These are phyloP conservation scores for Quaeritorhiza haematococci DNA, from an alignment of 371 early-diverging fungal species.

Conservation along the genomic window DNA sequence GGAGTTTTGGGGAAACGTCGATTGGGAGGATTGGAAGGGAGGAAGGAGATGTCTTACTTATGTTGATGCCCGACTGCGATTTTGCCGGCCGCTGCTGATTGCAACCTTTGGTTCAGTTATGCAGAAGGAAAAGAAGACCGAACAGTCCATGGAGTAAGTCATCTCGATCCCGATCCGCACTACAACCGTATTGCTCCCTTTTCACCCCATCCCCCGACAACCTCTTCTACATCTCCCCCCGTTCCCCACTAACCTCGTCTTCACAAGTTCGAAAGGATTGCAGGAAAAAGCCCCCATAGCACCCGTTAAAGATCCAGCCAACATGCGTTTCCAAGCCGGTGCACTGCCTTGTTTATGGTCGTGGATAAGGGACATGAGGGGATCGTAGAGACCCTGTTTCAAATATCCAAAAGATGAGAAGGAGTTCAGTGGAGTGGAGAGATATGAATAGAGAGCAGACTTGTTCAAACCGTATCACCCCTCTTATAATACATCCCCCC, in stretches of 20 bases:
- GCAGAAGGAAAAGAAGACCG: not conserved
- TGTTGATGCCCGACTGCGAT: conserved; percentile 60
- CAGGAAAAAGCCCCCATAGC: conserved; percentile 66
- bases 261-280: conserved; percentile 69
- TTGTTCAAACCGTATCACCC: not conserved
- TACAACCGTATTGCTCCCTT: too few species aligned
- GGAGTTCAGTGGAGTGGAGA: not conserved
- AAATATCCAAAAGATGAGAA: not conserved
- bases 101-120: conserved; percentile 32
- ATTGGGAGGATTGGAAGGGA: too few species aligned
- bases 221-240: not conserved
- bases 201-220: too few species aligned
- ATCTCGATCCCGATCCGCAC: not conserved
- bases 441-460: not conserved
- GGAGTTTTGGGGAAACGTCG: too few species aligned
- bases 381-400: conserved; percentile 60
- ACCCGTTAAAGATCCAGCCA: conserved; percentile 62
- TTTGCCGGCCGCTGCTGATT: conserved; percentile 41
- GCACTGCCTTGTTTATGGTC: conserved; percentile 46
- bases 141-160: not conserved
- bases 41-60: conserved; percentile 10
- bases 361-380: conserved; percentile 54
- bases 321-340: conserved; percentile 66
- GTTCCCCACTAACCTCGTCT: conserved; percentile 40
- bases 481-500: not conserved